Evolutionary conservation across 257 asterid species (phyloP).

Genomic region (Mitragyna speciosa): DNA sequence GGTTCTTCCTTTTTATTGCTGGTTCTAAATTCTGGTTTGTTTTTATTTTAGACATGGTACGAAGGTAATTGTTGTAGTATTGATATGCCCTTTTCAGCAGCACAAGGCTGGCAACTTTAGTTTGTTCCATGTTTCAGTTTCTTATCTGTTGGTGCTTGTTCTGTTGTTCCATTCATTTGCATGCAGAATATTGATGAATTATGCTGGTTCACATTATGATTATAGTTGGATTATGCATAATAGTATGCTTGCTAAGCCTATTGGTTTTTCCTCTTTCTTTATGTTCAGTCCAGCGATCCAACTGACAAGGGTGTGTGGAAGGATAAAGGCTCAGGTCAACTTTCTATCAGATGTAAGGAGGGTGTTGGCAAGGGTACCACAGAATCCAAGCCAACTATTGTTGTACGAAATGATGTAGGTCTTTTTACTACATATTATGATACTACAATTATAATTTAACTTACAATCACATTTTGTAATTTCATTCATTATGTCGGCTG

Average conservation of each 20-base stretch:
- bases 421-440: constrained; percentile 1
- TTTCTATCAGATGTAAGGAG: constrained; percentile 85
- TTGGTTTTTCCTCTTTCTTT: constrained; percentile 15
- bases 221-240: too few species aligned
- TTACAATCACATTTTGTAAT: background rate
- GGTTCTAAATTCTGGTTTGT: background rate
- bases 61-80: background rate
- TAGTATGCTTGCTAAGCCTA: constrained; percentile 2
- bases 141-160: background rate
- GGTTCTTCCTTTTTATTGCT: background rate
- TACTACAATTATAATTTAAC: background rate
- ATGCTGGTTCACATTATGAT: too few species aligned
- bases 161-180: background rate
- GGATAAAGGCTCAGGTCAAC: constrained; percentile 89
- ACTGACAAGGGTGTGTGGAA: constrained; percentile 81
- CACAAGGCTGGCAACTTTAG: background rate
- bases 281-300: constrained; percentile 76
- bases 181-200: too few species aligned
- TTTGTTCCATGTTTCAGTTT: background rate
- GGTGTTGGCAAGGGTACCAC: constrained; percentile 75
- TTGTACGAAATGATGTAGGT: constrained; percentile 93
- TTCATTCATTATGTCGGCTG: background rate
- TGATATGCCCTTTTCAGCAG: background rate
- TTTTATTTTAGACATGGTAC: background rate
- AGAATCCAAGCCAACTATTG: constrained; percentile 86